Conservation (phyloP, 768 basidiomycete genomes). For the Russula compacta region DNA sequence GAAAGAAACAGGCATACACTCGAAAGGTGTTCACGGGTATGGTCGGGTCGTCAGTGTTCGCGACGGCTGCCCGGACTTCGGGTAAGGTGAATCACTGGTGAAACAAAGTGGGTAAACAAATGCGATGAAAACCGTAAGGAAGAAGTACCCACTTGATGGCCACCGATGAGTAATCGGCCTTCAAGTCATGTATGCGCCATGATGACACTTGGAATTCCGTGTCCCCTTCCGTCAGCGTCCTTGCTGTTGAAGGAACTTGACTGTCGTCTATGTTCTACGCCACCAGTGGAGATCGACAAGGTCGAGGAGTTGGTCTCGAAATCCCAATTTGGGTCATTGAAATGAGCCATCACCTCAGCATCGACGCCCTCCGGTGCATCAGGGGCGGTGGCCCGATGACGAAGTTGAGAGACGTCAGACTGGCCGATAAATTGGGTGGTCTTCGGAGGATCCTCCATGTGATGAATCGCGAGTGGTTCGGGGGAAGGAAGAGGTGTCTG, state of each 20-base stretch:
- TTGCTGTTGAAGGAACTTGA: constrained; percentile 35
- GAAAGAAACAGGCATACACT: constrained; percentile 35
- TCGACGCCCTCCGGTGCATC: constrained; percentile 70
- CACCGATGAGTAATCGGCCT: constrained; percentile 24
- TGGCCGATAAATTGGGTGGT: background rate
- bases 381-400: constrained; percentile 46
- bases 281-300: constrained; percentile 29
- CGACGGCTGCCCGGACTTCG: constrained; percentile 83
- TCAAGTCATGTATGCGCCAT: constrained; percentile 26
- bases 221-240: constrained; percentile 45
- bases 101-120: background rate
- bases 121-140: background rate
- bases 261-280: constrained; percentile 35
- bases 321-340: constrained; percentile 78
- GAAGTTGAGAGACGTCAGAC: constrained; percentile 4
- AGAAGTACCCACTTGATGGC: constrained; percentile 51
- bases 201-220: constrained; percentile 32
- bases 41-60: constrained; percentile 67
- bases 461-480: background rate
- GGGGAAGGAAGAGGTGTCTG: background rate
- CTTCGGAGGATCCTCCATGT: background rate
- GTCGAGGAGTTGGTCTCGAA: constrained; percentile 32
- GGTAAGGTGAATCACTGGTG: constrained; percentile 77
- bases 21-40: constrained; percentile 80
- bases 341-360: constrained; percentile 55